Evolutionary conservation across 352 stramenopile species (phyloP).

Genomic region (Globisporangium irregulare): DNA sequence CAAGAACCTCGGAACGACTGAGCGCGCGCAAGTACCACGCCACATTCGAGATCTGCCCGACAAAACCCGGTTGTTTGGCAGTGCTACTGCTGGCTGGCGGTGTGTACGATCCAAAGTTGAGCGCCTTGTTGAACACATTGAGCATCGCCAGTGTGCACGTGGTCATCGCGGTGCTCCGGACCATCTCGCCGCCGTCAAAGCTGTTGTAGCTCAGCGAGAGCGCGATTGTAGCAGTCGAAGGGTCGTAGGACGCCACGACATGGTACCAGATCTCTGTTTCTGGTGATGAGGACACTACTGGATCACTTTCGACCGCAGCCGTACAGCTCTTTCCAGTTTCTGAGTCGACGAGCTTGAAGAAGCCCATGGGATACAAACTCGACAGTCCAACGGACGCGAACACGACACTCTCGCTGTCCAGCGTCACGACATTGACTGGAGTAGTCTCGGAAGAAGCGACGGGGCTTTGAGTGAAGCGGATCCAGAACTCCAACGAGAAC

Average conservation of each 20-base stretch:
- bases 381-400: slow-evolving; percentile 14
- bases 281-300: not conserved
- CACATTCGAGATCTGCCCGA: slow-evolving; percentile 38
- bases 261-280: slow-evolving; percentile 40
- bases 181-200: slow-evolving; percentile 9
- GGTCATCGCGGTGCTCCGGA: slow-evolving; percentile 11
- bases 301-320: slow-evolving; percentile 1
- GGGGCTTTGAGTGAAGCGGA: slow-evolving; percentile 18
- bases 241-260: slow-evolving; percentile 52
- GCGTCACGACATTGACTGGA: slow-evolving; percentile 12
- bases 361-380: not conserved
- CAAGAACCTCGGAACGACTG: slow-evolving; percentile 32
- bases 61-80: slow-evolving; percentile 24
- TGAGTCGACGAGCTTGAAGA: slow-evolving; percentile 32
- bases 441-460: not conserved
- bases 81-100: not conserved
- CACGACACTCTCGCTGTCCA: slow-evolving; percentile 7
- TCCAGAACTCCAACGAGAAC: slow-evolving; percentile 70
- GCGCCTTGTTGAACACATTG: slow-evolving; percentile 30
- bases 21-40: slow-evolving; percentile 57
- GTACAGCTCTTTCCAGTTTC: slow-evolving; percentile 18
- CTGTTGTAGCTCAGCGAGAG: slow-evolving; percentile 34
- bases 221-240: slow-evolving; percentile 31
- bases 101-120: slow-evolving; percentile 30
- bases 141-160: slow-evolving; percentile 43